phyloP scores from a whole-genome alignment of 805 yeast genomes.

The Candida mattraensis region DNA sequence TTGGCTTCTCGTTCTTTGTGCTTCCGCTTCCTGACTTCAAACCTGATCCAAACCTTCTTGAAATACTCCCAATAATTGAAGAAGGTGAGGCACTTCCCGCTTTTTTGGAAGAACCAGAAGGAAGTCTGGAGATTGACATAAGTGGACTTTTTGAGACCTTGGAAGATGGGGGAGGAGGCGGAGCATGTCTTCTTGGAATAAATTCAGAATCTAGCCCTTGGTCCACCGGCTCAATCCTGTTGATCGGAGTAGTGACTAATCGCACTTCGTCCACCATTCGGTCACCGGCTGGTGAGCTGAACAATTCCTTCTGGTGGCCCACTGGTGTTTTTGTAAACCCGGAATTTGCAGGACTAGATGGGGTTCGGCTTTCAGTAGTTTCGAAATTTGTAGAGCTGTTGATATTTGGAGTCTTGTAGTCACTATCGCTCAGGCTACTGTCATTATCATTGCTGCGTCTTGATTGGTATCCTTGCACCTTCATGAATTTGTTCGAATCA shows the following conservation, averaged over 20 bases:
- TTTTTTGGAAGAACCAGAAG: conserved; percentile 13
- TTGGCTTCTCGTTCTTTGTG: conserved; percentile 11
- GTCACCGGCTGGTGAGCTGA: conserved; percentile 6
- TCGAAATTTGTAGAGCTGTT: conserved; percentile 17
- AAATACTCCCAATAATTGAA: conserved; percentile 29
- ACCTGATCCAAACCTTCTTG: conserved; percentile 27
- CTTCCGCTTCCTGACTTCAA: conserved; percentile 2
- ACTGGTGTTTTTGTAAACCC: conserved; percentile 13
- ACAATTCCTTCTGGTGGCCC: conserved; percentile 9
- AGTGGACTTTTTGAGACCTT: conserved; percentile 12
- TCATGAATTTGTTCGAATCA: conserved; percentile 32
- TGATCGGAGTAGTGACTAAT: conserved; percentile 1
- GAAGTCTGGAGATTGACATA: conserved; percentile 6
- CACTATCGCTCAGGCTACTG: conserved; percentile 19
- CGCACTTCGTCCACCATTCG: background rate
- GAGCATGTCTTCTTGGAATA: conserved; percentile 38
- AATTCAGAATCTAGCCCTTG: conserved; percentile 24
- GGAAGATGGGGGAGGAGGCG: conserved; percentile 33
- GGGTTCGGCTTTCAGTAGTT: conserved; percentile 8
- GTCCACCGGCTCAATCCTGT: background rate
- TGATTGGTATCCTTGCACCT: conserved; percentile 23
- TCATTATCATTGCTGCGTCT: conserved; percentile 23
- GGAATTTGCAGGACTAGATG: conserved; percentile 15
- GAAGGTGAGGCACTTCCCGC: conserved; percentile 22
- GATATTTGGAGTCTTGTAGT: conserved; percentile 19